phyloP scores from a whole-genome alignment of 306 rosid species.

The Leucaena leucocephala region DNA sequence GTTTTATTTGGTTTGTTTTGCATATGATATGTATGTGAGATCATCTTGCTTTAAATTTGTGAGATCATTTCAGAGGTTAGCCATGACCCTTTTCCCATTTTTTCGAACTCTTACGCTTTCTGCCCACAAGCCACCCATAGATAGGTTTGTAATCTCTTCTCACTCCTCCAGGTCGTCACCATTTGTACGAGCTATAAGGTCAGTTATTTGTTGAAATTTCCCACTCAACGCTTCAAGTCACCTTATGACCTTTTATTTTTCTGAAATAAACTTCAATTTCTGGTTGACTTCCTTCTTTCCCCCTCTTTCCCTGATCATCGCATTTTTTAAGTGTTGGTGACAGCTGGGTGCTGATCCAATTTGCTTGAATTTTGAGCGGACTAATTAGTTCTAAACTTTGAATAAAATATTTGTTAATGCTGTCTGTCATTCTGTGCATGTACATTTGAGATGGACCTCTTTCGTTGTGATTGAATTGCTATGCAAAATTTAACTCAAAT shows the following conservation, averaged over 20 bases:
- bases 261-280: neutral
- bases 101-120: neutral
- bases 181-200: too few relatives aligned
- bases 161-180: too few relatives aligned
- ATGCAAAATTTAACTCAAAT: constrained; percentile 25
- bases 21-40: neutral
- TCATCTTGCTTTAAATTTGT: neutral
- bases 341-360: neutral
- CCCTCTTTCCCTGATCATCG: neutral
- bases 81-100: neutral
- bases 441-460: constrained; percentile 5
- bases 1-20: constrained; percentile 5
- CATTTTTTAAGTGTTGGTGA: neutral
- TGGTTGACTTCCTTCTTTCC: neutral
- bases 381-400: constrained; percentile 14
- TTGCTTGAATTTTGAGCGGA: constrained; percentile 18
- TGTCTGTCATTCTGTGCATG: constrained; percentile 30
- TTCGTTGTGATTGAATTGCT: neutral
- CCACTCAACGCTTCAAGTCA: neutral
- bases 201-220: too few relatives aligned
- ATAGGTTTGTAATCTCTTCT: too few relatives aligned
- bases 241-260: neutral
- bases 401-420: constrained; percentile 6
- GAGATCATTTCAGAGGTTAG: neutral
- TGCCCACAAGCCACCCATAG: too few relatives aligned